Percentiles rank a stretch among this genome's conserved stretches.
phyloP scores from a whole-genome alignment of 768 basidiomycete species.

The Boletus barrowsii region DNA sequence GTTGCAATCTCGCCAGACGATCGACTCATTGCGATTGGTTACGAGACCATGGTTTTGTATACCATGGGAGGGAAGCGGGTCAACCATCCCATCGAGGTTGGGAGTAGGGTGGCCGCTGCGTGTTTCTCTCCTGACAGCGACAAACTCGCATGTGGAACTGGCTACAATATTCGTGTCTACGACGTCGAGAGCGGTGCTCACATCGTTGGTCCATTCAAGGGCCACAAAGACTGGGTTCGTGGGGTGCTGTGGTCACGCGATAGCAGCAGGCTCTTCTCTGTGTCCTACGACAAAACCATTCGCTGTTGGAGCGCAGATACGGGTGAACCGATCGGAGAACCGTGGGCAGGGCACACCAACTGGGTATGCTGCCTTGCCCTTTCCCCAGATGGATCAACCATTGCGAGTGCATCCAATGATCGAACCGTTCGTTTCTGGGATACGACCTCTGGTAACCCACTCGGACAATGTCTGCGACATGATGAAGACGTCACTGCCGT shows the following conservation, averaged over 20 bases:
- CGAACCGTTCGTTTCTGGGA: neutral
- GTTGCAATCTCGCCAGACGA: no score
- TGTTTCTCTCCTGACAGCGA: neutral
- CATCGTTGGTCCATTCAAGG: neutral
- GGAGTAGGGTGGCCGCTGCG: neutral
- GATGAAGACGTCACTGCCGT: neutral
- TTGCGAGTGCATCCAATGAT: neutral
- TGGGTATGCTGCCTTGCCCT: neutral
- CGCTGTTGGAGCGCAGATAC: constrained; percentile 7
- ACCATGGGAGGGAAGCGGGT: no score
- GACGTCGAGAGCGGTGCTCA: neutral
- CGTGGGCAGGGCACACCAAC: neutral
- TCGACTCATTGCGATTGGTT: no score
- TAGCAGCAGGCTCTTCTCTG: constrained; percentile 3
- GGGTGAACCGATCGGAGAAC: neutral
- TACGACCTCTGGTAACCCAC: neutral
- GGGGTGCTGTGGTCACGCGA: constrained; percentile 9
- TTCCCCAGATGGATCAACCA: neutral
- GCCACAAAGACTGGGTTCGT: neutral
- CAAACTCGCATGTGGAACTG: constrained; percentile 2
- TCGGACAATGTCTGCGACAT: neutral
- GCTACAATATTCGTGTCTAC: neutral
- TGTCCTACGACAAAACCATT: neutral
- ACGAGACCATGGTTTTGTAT: no score
- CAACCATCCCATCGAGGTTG: no score